Conservation (phyloP, 257 asterid genomes). For the Apocynum venetum region DNA sequence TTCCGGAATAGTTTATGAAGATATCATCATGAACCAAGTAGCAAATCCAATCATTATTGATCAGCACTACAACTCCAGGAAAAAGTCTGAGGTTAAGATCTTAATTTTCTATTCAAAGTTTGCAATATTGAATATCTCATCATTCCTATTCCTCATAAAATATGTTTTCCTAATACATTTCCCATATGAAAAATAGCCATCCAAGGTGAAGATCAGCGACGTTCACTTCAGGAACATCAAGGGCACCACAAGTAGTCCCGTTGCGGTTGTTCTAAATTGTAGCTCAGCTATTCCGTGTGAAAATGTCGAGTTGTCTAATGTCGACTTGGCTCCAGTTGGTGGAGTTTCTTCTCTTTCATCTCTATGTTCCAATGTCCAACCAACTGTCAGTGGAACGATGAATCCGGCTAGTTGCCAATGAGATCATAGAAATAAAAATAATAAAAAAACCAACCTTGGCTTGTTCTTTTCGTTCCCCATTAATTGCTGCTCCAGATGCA, state of each 20-base stretch:
- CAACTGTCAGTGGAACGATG: slow-evolving; percentile 16
- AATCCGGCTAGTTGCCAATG: slow-evolving; percentile 23
- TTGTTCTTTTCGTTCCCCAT: too few species aligned
- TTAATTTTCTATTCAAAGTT: too few species aligned
- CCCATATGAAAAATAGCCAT: slow-evolving; percentile 34
- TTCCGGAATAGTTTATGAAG: slow-evolving; percentile 34
- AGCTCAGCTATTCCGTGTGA: slow-evolving; percentile 56
- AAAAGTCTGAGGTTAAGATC: slow-evolving; percentile 16
- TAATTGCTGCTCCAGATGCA: too few species aligned
- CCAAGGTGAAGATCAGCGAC: slow-evolving; percentile 49
- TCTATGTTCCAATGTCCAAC: slow-evolving; percentile 32
- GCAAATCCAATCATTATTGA: slow-evolving; percentile 68
- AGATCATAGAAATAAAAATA: not conserved
- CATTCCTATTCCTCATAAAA: too few species aligned
- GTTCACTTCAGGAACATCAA: slow-evolving; percentile 54
- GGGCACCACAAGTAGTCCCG: slow-evolving; percentile 45
- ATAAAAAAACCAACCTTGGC: too few species aligned
- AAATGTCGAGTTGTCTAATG: slow-evolving; percentile 41
- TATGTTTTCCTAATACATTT: too few species aligned
- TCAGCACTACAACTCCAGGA: slow-evolving; percentile 58
- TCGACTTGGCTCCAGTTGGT: slow-evolving; percentile 35
- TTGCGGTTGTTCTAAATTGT: slow-evolving; percentile 44
- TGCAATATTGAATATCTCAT: too few species aligned
- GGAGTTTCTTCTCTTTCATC: slow-evolving; percentile 6
- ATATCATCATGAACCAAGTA: slow-evolving; percentile 42